Base-by-base conservation (phyloP, 805 yeast genomes). In the Danielozyma ontarioensis region DNA sequence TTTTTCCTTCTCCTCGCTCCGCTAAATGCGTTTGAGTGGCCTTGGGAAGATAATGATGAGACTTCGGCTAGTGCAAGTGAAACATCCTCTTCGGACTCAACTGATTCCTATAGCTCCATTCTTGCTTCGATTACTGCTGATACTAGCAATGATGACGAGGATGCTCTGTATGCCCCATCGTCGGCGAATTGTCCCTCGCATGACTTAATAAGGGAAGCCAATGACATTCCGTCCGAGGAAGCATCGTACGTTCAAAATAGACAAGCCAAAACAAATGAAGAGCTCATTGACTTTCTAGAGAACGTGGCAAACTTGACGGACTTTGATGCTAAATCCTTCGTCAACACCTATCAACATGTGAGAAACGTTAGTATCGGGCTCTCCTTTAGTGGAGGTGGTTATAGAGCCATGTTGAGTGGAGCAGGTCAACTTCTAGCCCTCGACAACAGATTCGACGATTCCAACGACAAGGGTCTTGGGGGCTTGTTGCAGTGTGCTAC, bases 381-480 rank as follows among this genome's bases (percentile, higher is more conserved):
- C 41, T 48, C 70, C 37, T 45, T 65, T 59, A 34, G 53, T 42
- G 62, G 57, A 36, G 71, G 56, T 34, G 67, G 56, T 39, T 64
- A 50, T 35, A 51, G 60, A 32, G 63, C 64, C 27, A 65, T 59
- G 56, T 55, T 62, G 53, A 50, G 51, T 13, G 95, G 95, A 2
- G 95, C 95, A 12, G 96, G 96, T 22, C 77, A 79, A 53, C 59
- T 87, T 14, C 66, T 89, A 1, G 95, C 90, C 1, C 59, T 84
- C 38, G 96, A 87, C 54, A 76, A 78, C 48, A 66, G 94, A 43
- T 79, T 93, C 2, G 37, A 0, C 47, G 46, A n/a, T 3, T 17
- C 18, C 4, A 7, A 12, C 10, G 48, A 41, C 3, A 31, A 39
- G 12, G 65, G 62, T 0, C 29, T 45, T 13, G 46, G 50, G 3